A percentile compares a stretch with the other conserved stretches of the same genome.
Evolutionary conservation across 176 grass and related monocot species (phyloP).

Genomic region (Musa itinerans): DNA sequence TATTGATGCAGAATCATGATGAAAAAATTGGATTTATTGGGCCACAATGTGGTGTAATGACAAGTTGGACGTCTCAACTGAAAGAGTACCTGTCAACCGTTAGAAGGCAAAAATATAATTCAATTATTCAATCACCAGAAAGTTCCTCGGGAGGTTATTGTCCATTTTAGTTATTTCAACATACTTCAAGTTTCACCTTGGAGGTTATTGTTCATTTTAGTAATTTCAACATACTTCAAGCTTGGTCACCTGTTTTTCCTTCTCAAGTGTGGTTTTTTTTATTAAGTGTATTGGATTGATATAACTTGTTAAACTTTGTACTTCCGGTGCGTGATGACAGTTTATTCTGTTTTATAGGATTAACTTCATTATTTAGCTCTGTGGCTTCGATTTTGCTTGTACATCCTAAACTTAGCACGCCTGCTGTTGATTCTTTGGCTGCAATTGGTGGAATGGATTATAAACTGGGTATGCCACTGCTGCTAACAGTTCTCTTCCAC

Average conservation of each 20-base stretch:
- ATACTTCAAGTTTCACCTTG: not conserved
- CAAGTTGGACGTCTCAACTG: slow-evolving; percentile 49
- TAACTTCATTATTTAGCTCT: slow-evolving; percentile 55
- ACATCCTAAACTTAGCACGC: slow-evolving; percentile 55
- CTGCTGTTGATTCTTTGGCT: slow-evolving; percentile 68
- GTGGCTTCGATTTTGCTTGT: slow-evolving; percentile 52
- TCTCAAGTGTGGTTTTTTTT: not conserved
- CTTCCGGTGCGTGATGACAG: slow-evolving; percentile 16
- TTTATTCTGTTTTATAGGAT: slow-evolving; percentile 38
- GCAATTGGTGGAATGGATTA: slow-evolving; percentile 53
- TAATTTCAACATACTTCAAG: not conserved
- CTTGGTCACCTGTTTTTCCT: not conserved
- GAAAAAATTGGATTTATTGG: too few species aligned
- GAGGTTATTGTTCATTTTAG: slow-evolving; percentile 28
- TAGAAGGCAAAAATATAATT: slow-evolving; percentile 36
- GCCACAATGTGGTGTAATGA: not conserved
- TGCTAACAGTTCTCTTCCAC: slow-evolving; percentile 66
- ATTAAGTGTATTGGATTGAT: not conserved
- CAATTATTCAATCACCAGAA: slow-evolving; percentile 35
- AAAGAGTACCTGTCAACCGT: slow-evolving; percentile 40
- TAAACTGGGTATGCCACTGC: slow-evolving; percentile 61
- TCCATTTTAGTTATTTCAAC: slow-evolving; percentile 9
- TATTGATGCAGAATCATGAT: too few species aligned
- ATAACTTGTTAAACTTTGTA: slow-evolving; percentile 12
- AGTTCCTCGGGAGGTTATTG: slow-evolving; percentile 27